Conservation (phyloP, 2,329 filamentous ascomycete genomes). For the Aspergillus aculeatus region DNA sequence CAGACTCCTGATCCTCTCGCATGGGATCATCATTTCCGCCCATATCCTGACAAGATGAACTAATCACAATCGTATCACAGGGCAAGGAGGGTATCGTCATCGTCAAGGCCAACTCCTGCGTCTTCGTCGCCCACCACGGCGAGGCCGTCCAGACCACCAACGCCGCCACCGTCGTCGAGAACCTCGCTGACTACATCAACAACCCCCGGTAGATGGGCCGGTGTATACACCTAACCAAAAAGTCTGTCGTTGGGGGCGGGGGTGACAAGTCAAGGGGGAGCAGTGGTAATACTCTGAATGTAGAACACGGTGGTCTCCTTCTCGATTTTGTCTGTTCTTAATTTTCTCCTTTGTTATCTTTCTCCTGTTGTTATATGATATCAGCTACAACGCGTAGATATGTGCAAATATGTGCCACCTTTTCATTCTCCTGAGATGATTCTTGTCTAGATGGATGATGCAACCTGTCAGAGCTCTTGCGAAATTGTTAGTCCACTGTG, state of each 20-base stretch:
- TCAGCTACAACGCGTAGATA: slow-evolving; percentile 21
- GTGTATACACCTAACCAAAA: slow-evolving; percentile 19
- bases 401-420: slow-evolving; percentile 17
- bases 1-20: background rate
- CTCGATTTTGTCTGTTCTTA: slow-evolving; percentile 7
- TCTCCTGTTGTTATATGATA: slow-evolving; percentile 9
- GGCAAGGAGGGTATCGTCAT: slow-evolving; percentile 78
- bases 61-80: slow-evolving; percentile 41
- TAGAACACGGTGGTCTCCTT: slow-evolving; percentile 18
- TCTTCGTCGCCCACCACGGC: slow-evolving; percentile 84
- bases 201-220: slow-evolving; percentile 63
- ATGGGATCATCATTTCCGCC: too few species aligned
- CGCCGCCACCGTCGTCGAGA: slow-evolving; percentile 75
- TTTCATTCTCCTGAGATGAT: background rate
- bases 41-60: background rate
- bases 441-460: background rate
- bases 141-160: slow-evolving; percentile 72
- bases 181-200: slow-evolving; percentile 80
- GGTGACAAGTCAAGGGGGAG: slow-evolving; percentile 6
- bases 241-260: slow-evolving; percentile 8
- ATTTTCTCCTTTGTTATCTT: slow-evolving; percentile 10
- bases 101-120: slow-evolving; percentile 82
- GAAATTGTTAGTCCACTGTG: background rate
- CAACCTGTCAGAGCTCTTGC: background rate
- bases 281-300: slow-evolving; percentile 15